A percentile compares a stretch with the other conserved stretches of the same genome.
Conservation (phyloP, 306 rosid genomes). For the Rosa chinensis region DNA sequence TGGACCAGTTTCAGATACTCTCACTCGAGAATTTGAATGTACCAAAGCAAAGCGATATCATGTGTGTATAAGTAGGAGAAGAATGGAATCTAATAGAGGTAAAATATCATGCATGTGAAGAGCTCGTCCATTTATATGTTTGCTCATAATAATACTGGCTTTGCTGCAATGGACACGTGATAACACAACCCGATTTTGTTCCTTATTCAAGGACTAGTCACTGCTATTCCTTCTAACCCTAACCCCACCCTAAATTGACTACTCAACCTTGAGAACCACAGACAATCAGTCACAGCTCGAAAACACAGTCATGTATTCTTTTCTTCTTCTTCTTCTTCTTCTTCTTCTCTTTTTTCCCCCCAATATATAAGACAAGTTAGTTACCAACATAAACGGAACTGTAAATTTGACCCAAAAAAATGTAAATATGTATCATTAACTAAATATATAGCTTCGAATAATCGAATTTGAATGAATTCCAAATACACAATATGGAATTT, state of each 20-base stretch:
- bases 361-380: neutral
- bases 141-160: neutral
- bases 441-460: neutral
- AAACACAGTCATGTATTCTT: neutral
- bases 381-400: neutral
- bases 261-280: slow-evolving; percentile 26
- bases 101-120: slow-evolving; percentile 25
- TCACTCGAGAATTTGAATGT: slow-evolving; percentile 10
- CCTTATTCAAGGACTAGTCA: slow-evolving; percentile 28
- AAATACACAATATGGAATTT: neutral
- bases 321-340: neutral
- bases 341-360: neutral
- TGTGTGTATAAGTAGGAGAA: neutral
- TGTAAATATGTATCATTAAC: neutral
- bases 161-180: slow-evolving; percentile 33
- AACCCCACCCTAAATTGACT: slow-evolving; percentile 40
- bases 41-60: neutral
- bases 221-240: slow-evolving; percentile 22
- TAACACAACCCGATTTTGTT: slow-evolving; percentile 21
- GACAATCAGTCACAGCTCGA: neutral
- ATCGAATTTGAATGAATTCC: neutral
- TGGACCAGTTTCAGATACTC: slow-evolving; percentile 36
- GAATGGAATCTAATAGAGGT: slow-evolving; percentile 13
- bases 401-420: neutral
- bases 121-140: slow-evolving; percentile 4